These are phyloP conservation scores for Thielaviopsis populi DNA, from an alignment of 2,329 filamentous ascomycete species.

Conservation along the genomic window DNA sequence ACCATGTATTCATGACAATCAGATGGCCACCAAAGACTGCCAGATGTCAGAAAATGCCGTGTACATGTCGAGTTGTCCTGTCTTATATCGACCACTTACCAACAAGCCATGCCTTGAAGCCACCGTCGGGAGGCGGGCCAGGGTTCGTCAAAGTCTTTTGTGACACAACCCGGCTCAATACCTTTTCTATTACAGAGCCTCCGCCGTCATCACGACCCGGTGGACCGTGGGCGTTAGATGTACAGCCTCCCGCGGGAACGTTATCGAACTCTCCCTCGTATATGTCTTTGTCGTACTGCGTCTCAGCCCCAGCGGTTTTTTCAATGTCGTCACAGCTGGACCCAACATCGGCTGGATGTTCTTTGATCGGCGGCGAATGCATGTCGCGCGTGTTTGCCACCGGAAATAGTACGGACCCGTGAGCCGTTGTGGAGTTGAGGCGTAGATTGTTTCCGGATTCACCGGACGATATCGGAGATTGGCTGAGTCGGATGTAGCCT, in stretches of 20 bases:
- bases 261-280: neutral
- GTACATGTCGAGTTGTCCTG: neutral
- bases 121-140: slow-evolving; percentile 37
- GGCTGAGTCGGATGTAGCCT: no score
- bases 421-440: neutral
- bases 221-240: neutral
- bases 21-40: slow-evolving; percentile 26
- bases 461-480: neutral
- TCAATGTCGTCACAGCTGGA: slow-evolving; percentile 2
- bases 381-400: neutral
- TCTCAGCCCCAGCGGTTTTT: neutral
- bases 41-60: neutral
- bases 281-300: neutral
- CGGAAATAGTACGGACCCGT: neutral
- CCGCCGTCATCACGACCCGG: neutral
- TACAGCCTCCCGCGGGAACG: neutral
- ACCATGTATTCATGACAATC: slow-evolving; percentile 37
- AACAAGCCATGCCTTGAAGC: slow-evolving; percentile 32
- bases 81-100: slow-evolving; percentile 23
- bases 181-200: slow-evolving; percentile 7
- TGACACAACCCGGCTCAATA: slow-evolving; percentile 12
- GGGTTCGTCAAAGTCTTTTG: slow-evolving; percentile 25
- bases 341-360: neutral
- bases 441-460: neutral
- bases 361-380: neutral